Evolutionary conservation across 441 rosid genomes (phyloP).

Genomic region (Euphorbia schlechtendalii): DNA sequence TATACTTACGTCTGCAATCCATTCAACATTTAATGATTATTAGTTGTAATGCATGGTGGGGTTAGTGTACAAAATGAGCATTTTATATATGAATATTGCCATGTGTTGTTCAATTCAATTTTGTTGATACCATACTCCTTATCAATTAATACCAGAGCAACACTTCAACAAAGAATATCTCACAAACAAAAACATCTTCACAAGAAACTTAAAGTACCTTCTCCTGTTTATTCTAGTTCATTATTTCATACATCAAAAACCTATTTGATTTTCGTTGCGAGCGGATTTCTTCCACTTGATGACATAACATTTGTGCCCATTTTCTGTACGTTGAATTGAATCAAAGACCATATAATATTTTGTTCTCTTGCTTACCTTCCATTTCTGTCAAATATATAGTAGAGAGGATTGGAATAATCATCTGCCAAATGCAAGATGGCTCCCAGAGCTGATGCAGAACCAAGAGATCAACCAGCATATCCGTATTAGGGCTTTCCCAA

Average conservation of each 20-base stretch:
- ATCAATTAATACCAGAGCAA: neutral
- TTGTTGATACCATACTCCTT: neutral
- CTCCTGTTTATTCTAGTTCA: conserved; percentile 46
- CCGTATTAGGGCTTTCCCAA: conserved; percentile 72
- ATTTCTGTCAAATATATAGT: conserved; percentile 65
- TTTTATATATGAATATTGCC: neutral
- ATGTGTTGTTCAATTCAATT: neutral
- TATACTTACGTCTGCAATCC: too few relatives aligned
- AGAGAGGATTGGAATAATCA: conserved; percentile 73
- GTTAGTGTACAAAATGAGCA: neutral
- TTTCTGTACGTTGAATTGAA: conserved; percentile 63
- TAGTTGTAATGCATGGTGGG: too few relatives aligned
- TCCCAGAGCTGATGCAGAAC: conserved; percentile 64
- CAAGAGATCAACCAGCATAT: conserved; percentile 72
- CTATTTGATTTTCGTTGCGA: conserved; percentile 31
- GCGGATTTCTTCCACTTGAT: conserved; percentile 71
- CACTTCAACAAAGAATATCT: neutral
- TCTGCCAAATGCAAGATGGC: conserved; percentile 64
- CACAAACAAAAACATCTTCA: neutral
- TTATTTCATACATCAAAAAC: conserved; percentile 42
- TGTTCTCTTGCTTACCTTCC: conserved; percentile 33
- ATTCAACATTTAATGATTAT: too few relatives aligned
- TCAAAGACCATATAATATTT: conserved; percentile 57
- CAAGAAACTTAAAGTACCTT: conserved; percentile 37
- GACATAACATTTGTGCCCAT: conserved; percentile 56